These are phyloP conservation scores for Xerocomellus amylosporus DNA, from an alignment of 768 basidiomycete species.

Conservation along the genomic window DNA sequence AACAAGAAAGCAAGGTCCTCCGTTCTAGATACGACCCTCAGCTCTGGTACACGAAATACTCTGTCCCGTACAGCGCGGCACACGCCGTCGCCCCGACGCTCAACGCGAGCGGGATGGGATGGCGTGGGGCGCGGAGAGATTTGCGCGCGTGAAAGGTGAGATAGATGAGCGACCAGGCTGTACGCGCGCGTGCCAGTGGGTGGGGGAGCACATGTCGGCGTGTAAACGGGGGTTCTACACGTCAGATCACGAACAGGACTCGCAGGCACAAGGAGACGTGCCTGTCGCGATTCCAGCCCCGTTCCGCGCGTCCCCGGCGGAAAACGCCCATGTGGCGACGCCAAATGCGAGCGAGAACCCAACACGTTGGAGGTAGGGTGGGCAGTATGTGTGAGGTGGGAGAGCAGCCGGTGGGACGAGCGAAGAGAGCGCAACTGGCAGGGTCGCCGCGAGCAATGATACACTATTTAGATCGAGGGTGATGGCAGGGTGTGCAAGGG, in stretches of 20 bases:
- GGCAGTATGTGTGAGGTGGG: slow-evolving; percentile 30
- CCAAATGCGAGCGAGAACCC: slow-evolving; percentile 45
- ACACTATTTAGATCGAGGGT: background rate
- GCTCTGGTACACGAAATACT: slow-evolving; percentile 29
- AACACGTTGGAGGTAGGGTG: slow-evolving; percentile 41
- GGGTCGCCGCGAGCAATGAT: too few species aligned
- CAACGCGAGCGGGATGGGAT: slow-evolving; percentile 35
- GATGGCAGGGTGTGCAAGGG: background rate
- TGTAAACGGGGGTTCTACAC: background rate
- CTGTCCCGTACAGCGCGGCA: slow-evolving; percentile 28
- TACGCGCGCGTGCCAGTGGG: background rate
- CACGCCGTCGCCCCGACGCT: slow-evolving; percentile 29
- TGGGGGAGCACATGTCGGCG: background rate
- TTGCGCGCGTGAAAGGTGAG: slow-evolving; percentile 39
- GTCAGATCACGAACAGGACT: background rate
- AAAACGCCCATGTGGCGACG: slow-evolving; percentile 43
- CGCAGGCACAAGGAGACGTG: background rate
- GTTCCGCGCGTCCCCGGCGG: slow-evolving; percentile 39
- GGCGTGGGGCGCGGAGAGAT: slow-evolving; percentile 31
- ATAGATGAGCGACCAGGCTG: slow-evolving; percentile 48
- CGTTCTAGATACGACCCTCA: slow-evolving; percentile 3
- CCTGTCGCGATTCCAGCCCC: slow-evolving; percentile 44
- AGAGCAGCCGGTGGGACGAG: slow-evolving; percentile 35
- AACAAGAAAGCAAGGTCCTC: background rate
- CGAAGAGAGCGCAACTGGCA: slow-evolving; percentile 37